phyloP scores from a whole-genome alignment of 2,329 filamentous ascomycete genomes.

The Lasiodiplodia sp. region DNA sequence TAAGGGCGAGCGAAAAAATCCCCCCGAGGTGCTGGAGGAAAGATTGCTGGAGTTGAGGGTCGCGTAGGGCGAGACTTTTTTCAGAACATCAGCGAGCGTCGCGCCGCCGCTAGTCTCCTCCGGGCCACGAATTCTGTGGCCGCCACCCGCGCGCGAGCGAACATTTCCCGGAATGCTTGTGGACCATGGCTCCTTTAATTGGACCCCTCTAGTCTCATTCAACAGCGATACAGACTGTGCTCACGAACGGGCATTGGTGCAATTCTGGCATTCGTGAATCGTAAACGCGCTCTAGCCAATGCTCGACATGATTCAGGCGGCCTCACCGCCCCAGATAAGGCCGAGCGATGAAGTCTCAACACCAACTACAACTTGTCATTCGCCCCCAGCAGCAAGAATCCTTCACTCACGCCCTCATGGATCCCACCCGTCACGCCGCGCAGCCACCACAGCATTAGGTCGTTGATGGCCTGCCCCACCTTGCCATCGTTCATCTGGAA shows the following conservation, averaged over 20 bases:
- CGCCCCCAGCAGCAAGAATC: slow-evolving; percentile 45
- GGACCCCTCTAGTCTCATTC: background rate
- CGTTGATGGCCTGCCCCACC: slow-evolving; percentile 65
- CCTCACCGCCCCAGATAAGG: slow-evolving; percentile 6
- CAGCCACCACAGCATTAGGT: slow-evolving; percentile 66
- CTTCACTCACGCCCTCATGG: slow-evolving; percentile 67
- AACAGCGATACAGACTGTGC: background rate
- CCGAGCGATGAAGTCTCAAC: background rate
- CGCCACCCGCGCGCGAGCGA: background rate
- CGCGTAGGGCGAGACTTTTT: slow-evolving; percentile 18
- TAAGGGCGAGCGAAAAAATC: background rate
- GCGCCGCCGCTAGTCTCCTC: slow-evolving; percentile 10
- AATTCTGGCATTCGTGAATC: background rate
- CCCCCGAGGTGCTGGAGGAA: slow-evolving; percentile 29
- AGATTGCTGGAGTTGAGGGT: slow-evolving; percentile 16
- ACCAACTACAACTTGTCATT: slow-evolving; percentile 11
- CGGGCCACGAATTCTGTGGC: background rate
- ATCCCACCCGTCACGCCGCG: slow-evolving; percentile 71
- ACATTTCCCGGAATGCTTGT: background rate
- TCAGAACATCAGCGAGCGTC: slow-evolving; percentile 12
- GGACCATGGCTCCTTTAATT: background rate
- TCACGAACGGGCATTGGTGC: background rate
- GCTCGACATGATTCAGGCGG: slow-evolving; percentile 5
- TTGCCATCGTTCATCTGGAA: slow-evolving; percentile 69
- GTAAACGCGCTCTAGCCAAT: slow-evolving; percentile 3